Evolutionary conservation across 176 grass and related monocot species (phyloP).

Genomic region (Phoenix roebelenii): DNA sequence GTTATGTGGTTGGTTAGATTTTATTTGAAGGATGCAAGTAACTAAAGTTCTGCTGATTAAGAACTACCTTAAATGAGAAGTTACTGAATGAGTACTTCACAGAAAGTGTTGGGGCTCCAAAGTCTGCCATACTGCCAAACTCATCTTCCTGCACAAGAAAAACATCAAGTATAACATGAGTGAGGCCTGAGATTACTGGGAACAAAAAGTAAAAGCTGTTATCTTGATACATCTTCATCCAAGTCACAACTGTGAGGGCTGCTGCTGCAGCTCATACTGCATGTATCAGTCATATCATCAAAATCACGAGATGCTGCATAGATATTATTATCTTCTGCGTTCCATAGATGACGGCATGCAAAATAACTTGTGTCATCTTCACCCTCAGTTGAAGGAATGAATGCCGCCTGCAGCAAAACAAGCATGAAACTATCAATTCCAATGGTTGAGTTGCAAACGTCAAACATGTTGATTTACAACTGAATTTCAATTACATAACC

Average conservation of each 20-base stretch:
- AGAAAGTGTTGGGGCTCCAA: slow-evolving; percentile 38
- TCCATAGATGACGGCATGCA: slow-evolving; percentile 65
- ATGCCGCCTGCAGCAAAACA: slow-evolving; percentile 40
- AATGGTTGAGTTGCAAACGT: background rate
- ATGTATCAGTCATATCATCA: slow-evolving; percentile 53
- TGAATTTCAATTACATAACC: slow-evolving; percentile 28
- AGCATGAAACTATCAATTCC: background rate
- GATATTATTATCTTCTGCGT: slow-evolving; percentile 30
- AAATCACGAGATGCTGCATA: slow-evolving; percentile 30
- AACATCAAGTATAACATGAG: slow-evolving; percentile 4
- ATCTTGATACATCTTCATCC: slow-evolving; percentile 70
- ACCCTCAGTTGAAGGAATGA: slow-evolving; percentile 79
- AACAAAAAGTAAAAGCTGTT: too few relatives aligned
- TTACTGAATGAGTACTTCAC: slow-evolving; percentile 97
- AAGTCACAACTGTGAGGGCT: slow-evolving; percentile 52
- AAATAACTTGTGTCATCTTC: slow-evolving; percentile 98
- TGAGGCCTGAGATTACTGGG: background rate
- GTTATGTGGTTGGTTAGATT: background rate
- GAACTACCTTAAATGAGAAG: slow-evolving; percentile 86
- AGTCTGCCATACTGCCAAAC: slow-evolving; percentile 87
- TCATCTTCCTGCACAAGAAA: slow-evolving; percentile 51
- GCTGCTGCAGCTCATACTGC: slow-evolving; percentile 72
- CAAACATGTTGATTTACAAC: background rate
- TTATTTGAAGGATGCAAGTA: too few relatives aligned
- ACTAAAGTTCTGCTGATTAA: too few relatives aligned